phyloP scores from a whole-genome alignment of 192 early-diverging fungal species.

The Funneliformis mosseae region DNA sequence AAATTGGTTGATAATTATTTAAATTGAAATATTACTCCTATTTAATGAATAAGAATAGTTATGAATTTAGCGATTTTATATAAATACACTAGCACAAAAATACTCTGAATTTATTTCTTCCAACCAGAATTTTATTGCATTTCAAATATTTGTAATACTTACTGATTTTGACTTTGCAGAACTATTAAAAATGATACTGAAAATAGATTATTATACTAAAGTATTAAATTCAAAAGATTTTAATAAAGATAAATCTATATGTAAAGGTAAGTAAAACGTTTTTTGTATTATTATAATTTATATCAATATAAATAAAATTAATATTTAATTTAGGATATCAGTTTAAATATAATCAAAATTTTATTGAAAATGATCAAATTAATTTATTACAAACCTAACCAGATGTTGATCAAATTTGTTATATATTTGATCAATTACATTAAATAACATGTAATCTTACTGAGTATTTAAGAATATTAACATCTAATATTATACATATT shows the following conservation, averaged over 20 bases:
- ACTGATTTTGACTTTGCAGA: conserved; percentile 6
- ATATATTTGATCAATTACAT: neutral
- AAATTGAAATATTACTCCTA: neutral
- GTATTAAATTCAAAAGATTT: neutral
- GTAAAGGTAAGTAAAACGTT: neutral
- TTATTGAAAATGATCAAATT: neutral
- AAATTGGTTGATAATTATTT: conserved; percentile 14
- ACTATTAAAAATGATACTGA: neutral
- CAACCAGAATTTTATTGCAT: neutral
- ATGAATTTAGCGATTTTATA: neutral
- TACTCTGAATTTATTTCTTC: neutral
- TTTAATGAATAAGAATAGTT: neutral
- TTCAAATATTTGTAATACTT: neutral
- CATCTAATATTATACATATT: neutral
- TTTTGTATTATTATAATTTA: neutral
- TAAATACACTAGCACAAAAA: neutral
- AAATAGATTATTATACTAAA: neutral
- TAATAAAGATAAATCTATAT: neutral
- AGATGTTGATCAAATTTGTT: neutral
- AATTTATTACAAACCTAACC: neutral
- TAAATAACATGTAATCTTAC: neutral
- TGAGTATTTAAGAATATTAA: neutral
- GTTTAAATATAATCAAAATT: neutral
- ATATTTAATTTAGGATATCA: neutral
- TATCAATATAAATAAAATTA: neutral